phyloP scores from a whole-genome alignment of 805 yeast species.

The Wickerhamomyces hampshirensis region DNA sequence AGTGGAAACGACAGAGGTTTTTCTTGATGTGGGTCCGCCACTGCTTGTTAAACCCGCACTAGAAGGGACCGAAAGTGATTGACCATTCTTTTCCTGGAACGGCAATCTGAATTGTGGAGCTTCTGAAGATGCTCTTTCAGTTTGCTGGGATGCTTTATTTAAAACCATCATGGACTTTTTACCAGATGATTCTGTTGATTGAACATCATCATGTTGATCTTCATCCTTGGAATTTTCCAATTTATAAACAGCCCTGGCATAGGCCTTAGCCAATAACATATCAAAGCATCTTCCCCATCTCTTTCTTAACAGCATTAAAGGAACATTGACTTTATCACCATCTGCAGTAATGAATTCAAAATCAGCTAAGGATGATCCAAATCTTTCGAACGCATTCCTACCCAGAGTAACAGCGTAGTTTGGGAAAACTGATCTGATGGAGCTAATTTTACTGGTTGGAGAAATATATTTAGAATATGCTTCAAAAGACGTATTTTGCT shows the following conservation, averaged over 20 bases:
- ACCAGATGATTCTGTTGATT: conserved; percentile 18
- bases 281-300: conserved; percentile 78
- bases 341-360: conserved; percentile 67
- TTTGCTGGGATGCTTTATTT: conserved; percentile 11
- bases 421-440: conserved; percentile 66
- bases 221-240: conserved; percentile 23
- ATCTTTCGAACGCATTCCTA: conserved; percentile 65
- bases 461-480: conserved; percentile 74
- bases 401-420: conserved; percentile 77
- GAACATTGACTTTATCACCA: conserved; percentile 63
- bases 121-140: conserved; percentile 21
- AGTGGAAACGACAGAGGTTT: conserved; percentile 33
- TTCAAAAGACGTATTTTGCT: conserved; percentile 38
- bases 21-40: conserved; percentile 27
- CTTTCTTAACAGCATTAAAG: conserved; percentile 55
- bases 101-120: conserved; percentile 64
- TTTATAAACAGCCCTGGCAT: conserved; percentile 46
- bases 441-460: conserved; percentile 61
- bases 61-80: conserved; percentile 13
- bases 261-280: conserved; percentile 55
- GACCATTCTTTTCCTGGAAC: conserved; percentile 45
- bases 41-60: conserved; percentile 6
- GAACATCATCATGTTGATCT: conserved; percentile 2
- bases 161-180: conserved; percentile 24
- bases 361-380: conserved; percentile 59